Evolutionary conservation across 306 rosid species (phyloP).

Genomic region (Oxytropis ochrocephala): DNA sequence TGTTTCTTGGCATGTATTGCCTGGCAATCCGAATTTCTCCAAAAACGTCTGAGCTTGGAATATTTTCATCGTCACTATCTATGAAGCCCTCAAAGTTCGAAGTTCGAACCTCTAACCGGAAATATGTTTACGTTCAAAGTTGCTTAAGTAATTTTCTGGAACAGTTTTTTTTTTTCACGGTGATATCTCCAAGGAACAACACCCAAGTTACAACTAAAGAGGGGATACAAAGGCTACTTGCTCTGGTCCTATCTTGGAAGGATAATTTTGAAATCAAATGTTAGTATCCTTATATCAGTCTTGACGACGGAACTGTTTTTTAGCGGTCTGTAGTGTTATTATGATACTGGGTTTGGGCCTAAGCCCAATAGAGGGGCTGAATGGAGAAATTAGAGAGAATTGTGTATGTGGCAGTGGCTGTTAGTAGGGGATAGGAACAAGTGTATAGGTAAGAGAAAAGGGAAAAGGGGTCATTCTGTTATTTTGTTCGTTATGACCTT

Average conservation of each 20-base stretch:
- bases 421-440: too few relatives aligned
- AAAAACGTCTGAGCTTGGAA: too few relatives aligned
- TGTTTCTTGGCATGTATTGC: background rate
- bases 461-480: too few relatives aligned
- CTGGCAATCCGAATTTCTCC: too few relatives aligned
- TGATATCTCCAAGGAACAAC: background rate
- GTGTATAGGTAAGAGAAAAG: too few relatives aligned
- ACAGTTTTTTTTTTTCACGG: background rate
- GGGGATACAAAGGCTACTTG: background rate
- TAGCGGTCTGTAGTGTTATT: background rate
- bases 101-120: background rate
- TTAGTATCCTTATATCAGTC: background rate
- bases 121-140: background rate
- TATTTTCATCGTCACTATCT: background rate
- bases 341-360: background rate
- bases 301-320: background rate
- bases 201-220: background rate
- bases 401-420: too few relatives aligned
- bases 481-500: too few relatives aligned
- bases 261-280: background rate
- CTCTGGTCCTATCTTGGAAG: background rate
- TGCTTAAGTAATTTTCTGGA: too few relatives aligned
- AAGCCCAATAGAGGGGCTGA: background rate
- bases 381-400: too few relatives aligned
- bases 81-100: too few relatives aligned